A percentile compares a stretch with the other conserved stretches of the same genome.
phyloP scores from a whole-genome alignment of 2,329 filamentous ascomycete genomes.

The Trichoderma koningiopsis region DNA sequence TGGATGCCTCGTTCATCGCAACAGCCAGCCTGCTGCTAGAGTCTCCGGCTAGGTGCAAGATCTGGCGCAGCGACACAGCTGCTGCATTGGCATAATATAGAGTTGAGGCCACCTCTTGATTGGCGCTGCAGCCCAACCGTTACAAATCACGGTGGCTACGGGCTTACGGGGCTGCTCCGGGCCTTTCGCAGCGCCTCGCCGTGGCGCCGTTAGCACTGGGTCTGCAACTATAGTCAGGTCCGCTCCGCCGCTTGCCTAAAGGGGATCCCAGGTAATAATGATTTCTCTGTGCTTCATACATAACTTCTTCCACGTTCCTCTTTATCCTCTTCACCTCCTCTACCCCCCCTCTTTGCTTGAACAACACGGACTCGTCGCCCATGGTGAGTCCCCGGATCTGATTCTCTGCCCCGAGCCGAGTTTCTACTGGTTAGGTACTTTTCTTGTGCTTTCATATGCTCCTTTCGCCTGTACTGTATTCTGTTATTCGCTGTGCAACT shows the following conservation, averaged over 20 bases:
- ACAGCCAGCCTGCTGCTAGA: neutral
- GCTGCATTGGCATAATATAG: neutral
- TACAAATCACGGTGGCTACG: neutral
- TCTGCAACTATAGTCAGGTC: neutral
- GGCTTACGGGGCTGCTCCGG: constrained; percentile 4
- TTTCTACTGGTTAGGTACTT: neutral
- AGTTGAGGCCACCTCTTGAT: constrained; percentile 2
- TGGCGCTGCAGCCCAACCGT: constrained; percentile 12
- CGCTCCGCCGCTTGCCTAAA: constrained; percentile 22
- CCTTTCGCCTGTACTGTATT: neutral
- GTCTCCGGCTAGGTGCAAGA: neutral
- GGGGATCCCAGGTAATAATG: constrained; percentile 7
- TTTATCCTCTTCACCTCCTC: neutral
- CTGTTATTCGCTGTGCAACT: neutral
- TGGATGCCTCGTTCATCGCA: neutral
- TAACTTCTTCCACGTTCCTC: neutral
- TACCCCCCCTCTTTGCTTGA: neutral
- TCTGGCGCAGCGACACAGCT: neutral
- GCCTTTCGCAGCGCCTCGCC: constrained; percentile 1
- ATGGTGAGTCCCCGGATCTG: neutral
- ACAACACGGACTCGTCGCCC: neutral
- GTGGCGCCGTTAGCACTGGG: neutral
- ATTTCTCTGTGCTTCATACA: neutral
- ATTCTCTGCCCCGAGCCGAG: neutral
- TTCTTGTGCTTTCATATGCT: neutral